Evolutionary conservation across 768 basidiomycete species (phyloP), one percentile per base, ranked within the genome.

Genomic region (Boletus patriciae): DNA sequence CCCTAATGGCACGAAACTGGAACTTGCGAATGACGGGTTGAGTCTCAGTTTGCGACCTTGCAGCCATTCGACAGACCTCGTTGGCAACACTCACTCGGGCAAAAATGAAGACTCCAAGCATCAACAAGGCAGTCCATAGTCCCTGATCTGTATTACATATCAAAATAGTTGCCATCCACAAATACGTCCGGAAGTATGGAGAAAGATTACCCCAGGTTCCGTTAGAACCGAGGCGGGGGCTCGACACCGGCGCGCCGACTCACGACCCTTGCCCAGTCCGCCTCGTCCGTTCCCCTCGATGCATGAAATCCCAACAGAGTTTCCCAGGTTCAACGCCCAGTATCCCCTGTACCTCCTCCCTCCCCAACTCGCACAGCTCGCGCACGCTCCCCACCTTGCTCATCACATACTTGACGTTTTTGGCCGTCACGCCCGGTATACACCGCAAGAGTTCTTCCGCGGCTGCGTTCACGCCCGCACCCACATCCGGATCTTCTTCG

Each of bases 381-480:
- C 83, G 77, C 31, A 98, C 81, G 68, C 83, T 93, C 61, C 77
- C 74, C n/a, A 95, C 87, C 66, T 83, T 86, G 62, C 79, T 81
- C 86, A 89, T 90, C 46, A 98, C 86, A 70, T 90, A 86, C 68
- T 88, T 86, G 49, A 87, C 81, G 68, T 94, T 95, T 75, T 93
- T 92, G 36, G 82, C 83, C 7, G 82, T 88, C 34, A 98, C 82
- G 0, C 96, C 94, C 0, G 96, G 96, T 37, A 98, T 74, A 40
- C 81, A 80, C 11, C 91, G 78, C 42, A 98, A 65, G 44, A 98
- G 78, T 63, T 98, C 96, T 66, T 90, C 93, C 12, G 89, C 88
- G 0, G 85, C 83, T 49, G 77, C 76, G 66, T 92, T 91, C 46
- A 90, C 77, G 0, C 86, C 88, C 4, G 81, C 83, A 0, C 86